Evolutionary conservation across 1,139 yeast species (phyloP).

Genomic region (Lodderomyces oxycetoniae): DNA sequence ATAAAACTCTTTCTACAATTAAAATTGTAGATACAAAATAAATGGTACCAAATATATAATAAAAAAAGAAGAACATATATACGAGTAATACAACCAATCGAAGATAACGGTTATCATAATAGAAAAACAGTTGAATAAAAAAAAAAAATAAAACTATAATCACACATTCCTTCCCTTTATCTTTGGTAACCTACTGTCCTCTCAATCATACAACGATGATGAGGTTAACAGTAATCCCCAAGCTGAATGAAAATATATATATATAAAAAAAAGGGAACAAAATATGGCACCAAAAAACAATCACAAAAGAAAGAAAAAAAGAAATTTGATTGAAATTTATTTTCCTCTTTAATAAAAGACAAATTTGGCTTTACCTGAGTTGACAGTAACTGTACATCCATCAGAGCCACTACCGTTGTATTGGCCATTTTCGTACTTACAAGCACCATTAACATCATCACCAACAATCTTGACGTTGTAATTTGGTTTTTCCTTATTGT

Average conservation of each 20-base stretch:
- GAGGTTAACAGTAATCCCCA: background rate
- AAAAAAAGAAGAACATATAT: no score
- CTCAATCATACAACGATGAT: no score
- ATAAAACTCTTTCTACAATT: no score
- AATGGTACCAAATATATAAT: no score
- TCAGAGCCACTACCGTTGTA: constrained; percentile 62
- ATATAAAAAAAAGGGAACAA: constrained; percentile 2
- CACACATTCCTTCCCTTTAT: no score
- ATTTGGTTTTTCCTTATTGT: constrained; percentile 58
- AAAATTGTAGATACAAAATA: no score
- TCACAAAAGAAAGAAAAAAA: background rate
- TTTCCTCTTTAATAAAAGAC: constrained; percentile 38
- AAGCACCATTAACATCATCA: constrained; percentile 55
- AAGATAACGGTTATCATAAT: no score
- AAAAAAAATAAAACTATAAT: no score
- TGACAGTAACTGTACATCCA: constrained; percentile 76
- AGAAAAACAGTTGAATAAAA: no score
- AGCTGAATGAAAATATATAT: no score
- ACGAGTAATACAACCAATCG: no score
- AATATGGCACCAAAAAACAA: background rate
- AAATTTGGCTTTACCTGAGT: constrained; percentile 62
- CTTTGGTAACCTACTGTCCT: no score
- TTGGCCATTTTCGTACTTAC: constrained; percentile 59
- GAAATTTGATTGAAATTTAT: background rate
- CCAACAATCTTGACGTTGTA: constrained; percentile 69